Evolutionary conservation across 768 basidiomycete species (phyloP).

Genomic region (Pleurotus eryngii): DNA sequence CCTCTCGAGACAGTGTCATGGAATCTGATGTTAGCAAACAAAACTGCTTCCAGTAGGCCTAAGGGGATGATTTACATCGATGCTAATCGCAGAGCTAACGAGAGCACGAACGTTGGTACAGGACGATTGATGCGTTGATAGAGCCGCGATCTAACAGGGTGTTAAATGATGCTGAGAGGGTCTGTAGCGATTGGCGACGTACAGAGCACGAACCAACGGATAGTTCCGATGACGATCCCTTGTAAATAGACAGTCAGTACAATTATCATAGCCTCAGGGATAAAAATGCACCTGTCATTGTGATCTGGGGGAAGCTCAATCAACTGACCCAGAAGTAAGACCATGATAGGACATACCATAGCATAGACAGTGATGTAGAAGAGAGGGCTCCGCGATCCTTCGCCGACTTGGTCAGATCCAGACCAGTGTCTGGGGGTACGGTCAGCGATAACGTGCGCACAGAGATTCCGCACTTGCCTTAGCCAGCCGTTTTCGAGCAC

Average conservation of each 20-base stretch:
- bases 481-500: slow-evolving; percentile 75
- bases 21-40: slow-evolving; percentile 89
- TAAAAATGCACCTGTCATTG: slow-evolving; percentile 30
- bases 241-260: not conserved
- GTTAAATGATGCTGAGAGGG: slow-evolving; percentile 1
- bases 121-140: slow-evolving; percentile 73
- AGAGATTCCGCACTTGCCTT: slow-evolving; percentile 29
- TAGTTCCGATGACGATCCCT: slow-evolving; percentile 47
- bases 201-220: slow-evolving; percentile 74
- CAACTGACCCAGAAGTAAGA: not conserved
- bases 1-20: slow-evolving; percentile 88
- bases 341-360: slow-evolving; percentile 42
- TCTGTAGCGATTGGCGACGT: slow-evolving; percentile 19
- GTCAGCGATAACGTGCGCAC: not conserved
- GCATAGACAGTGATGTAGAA: slow-evolving; percentile 78
- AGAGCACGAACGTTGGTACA: slow-evolving; percentile 59
- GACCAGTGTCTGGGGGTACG: slow-evolving; percentile 49
- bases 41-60: slow-evolving; percentile 71
- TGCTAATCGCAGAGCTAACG: not conserved
- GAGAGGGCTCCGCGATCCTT: slow-evolving; percentile 36
- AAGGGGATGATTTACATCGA: not conserved
- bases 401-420: slow-evolving; percentile 38
- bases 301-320: slow-evolving; percentile 20
- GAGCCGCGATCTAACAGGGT: slow-evolving; percentile 60
- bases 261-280: not conserved